Evolutionary conservation across 2,329 filamentous ascomycete genomes (phyloP).

Genomic region (Atkinsonella texensis): DNA sequence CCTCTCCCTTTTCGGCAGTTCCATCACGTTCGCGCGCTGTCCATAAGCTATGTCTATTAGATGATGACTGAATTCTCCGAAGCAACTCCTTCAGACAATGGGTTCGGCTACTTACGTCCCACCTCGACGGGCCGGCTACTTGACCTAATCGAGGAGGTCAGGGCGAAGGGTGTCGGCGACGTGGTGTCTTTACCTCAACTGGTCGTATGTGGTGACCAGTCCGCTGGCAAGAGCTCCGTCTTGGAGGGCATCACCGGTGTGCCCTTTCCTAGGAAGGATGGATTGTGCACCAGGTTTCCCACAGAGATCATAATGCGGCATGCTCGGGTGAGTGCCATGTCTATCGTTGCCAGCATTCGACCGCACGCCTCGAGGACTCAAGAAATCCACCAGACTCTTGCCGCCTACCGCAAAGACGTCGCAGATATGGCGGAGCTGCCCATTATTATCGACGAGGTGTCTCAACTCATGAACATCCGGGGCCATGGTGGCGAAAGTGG

Average conservation of each 20-base stretch:
- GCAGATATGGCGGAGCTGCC: conserved; percentile 13
- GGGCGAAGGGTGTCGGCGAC: conserved; percentile 8
- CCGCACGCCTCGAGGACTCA: conserved; percentile 8
- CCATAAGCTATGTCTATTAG: too few relatives aligned
- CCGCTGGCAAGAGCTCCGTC: conserved; percentile 14
- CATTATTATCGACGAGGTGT: conserved; percentile 12
- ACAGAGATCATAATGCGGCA: conserved; percentile 14
- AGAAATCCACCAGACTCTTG: conserved; percentile 3
- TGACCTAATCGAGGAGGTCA: conserved; percentile 5
- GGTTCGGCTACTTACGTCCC: too few relatives aligned
- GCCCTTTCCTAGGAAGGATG: conserved; percentile 13
- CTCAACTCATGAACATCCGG: conserved; percentile 10
- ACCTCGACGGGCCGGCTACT: too few relatives aligned
- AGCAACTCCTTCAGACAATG: too few relatives aligned
- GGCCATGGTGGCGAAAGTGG: conserved; percentile 3
- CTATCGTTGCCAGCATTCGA: conserved; percentile 10
- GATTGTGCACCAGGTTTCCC: conserved; percentile 13
- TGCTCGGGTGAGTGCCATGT: neutral
- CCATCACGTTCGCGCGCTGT: too few relatives aligned
- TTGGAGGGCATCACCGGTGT: conserved; percentile 13
- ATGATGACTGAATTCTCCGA: too few relatives aligned
- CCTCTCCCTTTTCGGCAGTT: too few relatives aligned
- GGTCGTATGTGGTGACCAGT: conserved; percentile 14
- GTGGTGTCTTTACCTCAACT: conserved; percentile 11
- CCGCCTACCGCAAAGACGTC: conserved; percentile 8